Conservation (phyloP, 495 filamentous ascomycete genomes). For the Oidiodendron maius region DNA sequence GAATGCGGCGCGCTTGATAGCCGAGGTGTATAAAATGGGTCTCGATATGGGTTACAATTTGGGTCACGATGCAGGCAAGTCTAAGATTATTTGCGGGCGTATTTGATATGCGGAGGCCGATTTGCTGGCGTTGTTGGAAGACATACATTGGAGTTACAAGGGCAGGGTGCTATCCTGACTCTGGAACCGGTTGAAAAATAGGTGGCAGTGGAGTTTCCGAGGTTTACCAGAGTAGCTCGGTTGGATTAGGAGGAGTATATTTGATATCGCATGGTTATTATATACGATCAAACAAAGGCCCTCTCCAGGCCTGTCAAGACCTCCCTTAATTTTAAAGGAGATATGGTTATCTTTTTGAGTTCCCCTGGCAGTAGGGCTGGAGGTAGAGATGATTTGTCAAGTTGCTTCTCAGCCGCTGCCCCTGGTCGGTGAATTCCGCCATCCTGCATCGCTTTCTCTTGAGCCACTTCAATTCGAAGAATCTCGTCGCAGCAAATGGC, state of each 20-base stretch:
- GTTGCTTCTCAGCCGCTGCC: neutral
- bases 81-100: too few relatives aligned
- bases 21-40: neutral
- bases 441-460: neutral
- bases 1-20: conserved; percentile 10
- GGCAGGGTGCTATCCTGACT: too few relatives aligned
- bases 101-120: too few relatives aligned
- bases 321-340: neutral
- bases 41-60: neutral
- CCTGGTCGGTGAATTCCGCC: too few relatives aligned
- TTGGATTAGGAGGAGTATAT: too few relatives aligned
- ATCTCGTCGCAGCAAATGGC: neutral
- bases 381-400: neutral
- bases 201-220: neutral
- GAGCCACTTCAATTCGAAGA: neutral
- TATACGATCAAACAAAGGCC: neutral
- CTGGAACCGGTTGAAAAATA: too few relatives aligned
- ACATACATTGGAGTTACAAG: too few relatives aligned
- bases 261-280: too few relatives aligned
- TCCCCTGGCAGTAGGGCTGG: neutral
- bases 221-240: too few relatives aligned
- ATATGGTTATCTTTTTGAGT: neutral
- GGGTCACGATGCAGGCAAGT: too few relatives aligned
- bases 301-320: neutral
- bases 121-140: too few relatives aligned